Evolutionary conservation across 139 green algal species (phyloP).

Genomic region (Chlorella sp.): DNA sequence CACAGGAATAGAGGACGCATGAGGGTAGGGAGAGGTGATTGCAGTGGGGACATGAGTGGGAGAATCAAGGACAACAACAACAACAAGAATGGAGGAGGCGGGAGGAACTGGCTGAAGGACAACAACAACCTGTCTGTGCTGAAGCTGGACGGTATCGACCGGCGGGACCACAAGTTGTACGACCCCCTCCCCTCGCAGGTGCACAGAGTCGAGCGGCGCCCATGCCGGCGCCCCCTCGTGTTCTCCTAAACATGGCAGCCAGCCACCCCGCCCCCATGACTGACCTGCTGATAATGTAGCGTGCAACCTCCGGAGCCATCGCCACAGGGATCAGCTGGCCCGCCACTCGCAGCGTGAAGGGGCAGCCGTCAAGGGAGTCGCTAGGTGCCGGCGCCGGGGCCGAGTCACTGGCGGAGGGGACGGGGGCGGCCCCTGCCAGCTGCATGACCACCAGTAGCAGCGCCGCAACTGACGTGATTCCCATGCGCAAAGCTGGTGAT

Average conservation of each 20-base stretch:
- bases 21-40: not conserved
- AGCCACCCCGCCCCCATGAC: not conserved
- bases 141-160: slow-evolving; percentile 38
- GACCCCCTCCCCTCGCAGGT: too few species aligned
- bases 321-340: slow-evolving; percentile 11
- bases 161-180: slow-evolving; percentile 39
- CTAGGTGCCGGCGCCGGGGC: not conserved
- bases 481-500: not conserved
- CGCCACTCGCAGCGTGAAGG: slow-evolving; percentile 7
- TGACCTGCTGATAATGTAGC: slow-evolving; percentile 16
- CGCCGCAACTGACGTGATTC: not conserved
- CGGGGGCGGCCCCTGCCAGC: not conserved
- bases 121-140: slow-evolving; percentile 36
- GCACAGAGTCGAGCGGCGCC: too few species aligned
- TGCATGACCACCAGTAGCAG: not conserved
- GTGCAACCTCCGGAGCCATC: not conserved
- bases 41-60: not conserved
- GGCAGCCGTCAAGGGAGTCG: not conserved
- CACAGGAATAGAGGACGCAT: not conserved
- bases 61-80: too few species aligned
- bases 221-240: not conserved
- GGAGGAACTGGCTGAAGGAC: not conserved
- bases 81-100: not conserved
- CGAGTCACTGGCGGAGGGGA: not conserved
- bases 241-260: not conserved